Evolutionary conservation across 768 basidiomycete genomes (phyloP).

Genomic region (Hypsizygus marmoreus): DNA sequence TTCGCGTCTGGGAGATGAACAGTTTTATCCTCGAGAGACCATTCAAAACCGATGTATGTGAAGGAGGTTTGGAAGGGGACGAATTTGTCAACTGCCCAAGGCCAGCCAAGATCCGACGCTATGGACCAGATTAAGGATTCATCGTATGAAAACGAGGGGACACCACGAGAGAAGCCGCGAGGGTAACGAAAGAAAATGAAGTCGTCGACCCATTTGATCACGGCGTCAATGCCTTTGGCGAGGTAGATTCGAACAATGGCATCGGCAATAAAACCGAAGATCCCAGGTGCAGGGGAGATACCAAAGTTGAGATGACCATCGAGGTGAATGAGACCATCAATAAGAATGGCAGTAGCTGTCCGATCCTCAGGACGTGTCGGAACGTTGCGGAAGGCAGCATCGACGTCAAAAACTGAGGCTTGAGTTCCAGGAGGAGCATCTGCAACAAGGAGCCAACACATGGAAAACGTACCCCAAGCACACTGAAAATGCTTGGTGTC

Average conservation of each 20-base stretch:
- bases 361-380: background rate
- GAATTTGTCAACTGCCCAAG: background rate
- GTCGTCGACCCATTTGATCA: background rate
- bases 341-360: background rate
- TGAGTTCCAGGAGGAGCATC: background rate
- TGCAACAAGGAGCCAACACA: background rate
- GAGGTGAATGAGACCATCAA: background rate
- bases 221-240: background rate
- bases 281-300: background rate
- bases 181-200: conserved; percentile 1
- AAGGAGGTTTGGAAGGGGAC: background rate
- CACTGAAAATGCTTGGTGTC: background rate
- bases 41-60: background rate
- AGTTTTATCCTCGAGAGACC: conserved; percentile 19
- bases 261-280: background rate
- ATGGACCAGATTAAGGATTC: background rate
- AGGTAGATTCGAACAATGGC: background rate
- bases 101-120: background rate
- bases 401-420: background rate
- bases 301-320: background rate
- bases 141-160: background rate
- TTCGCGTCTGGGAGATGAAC: conserved; percentile 34
- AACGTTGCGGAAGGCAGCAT: background rate
- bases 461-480: background rate
- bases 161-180: background rate